phyloP scores from a whole-genome alignment of 495 filamentous ascomycete genomes.

The Lentithecium fluviatile region DNA sequence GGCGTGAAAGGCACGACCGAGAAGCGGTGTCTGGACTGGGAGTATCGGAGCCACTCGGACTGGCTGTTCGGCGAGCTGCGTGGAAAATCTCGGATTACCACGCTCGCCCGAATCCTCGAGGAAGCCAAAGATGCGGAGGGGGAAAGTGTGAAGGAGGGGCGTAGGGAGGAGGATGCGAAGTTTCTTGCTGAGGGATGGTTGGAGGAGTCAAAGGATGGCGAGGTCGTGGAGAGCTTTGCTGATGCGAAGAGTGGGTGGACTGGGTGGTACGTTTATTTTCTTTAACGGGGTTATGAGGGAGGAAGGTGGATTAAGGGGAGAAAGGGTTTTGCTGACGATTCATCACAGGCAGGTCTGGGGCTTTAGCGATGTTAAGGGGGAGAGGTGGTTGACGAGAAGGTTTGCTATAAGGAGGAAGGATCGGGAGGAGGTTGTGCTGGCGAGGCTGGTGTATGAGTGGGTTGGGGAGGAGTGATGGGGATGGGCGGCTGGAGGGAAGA shows the following conservation, averaged over 20 bases:
- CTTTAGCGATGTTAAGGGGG: conserved; percentile 16
- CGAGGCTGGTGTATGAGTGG: conserved; percentile 72
- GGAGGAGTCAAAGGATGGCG: conserved; percentile 51
- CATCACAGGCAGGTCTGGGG: conserved; percentile 27
- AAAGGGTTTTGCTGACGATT: neutral
- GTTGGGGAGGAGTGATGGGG: neutral
- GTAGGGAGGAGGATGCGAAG: conserved; percentile 38
- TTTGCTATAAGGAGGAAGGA: conserved; percentile 25
- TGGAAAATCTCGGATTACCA: conserved; percentile 60
- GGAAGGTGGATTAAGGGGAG: neutral
- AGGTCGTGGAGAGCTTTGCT: conserved; percentile 55
- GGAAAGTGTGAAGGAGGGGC: conserved; percentile 44
- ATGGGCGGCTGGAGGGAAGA: too few relatives aligned
- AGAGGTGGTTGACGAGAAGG: conserved; percentile 16
- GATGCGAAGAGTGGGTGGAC: conserved; percentile 59
- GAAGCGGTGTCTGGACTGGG: conserved; percentile 68
- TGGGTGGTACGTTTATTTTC: neutral
- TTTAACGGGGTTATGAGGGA: too few relatives aligned
- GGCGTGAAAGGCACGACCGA: conserved; percentile 73
- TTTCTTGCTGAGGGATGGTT: conserved; percentile 55
- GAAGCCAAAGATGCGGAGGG: conserved; percentile 51
- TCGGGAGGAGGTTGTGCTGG: conserved; percentile 51
- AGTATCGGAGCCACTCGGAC: conserved; percentile 68
- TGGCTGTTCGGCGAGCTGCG: conserved; percentile 74
- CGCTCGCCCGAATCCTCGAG: conserved; percentile 42